Conservation (phyloP, 75 land plant species). For the Pinus taeda region DNA sequence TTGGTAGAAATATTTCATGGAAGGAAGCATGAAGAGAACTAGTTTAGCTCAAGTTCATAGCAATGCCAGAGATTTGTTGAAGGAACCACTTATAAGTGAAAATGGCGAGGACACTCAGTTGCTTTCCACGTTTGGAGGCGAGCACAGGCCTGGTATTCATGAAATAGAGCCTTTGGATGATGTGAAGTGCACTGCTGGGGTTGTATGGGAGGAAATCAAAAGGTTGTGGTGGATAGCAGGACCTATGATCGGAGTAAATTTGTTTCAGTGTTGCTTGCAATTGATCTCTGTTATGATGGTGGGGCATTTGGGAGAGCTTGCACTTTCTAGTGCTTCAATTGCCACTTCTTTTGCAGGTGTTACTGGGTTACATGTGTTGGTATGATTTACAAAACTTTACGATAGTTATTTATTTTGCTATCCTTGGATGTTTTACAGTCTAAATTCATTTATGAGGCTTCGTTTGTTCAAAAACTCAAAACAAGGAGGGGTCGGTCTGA, state of each 20-base stretch:
- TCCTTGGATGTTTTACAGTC: too few relatives aligned
- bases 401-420: constrained; percentile 6
- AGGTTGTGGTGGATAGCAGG: constrained; percentile 42
- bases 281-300: constrained; percentile 72
- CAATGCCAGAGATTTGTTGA: background rate
- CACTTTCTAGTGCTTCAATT: constrained; percentile 68
- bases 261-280: constrained; percentile 47
- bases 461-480: too few relatives aligned
- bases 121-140: background rate
- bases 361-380: constrained; percentile 74
- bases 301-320: constrained; percentile 71
- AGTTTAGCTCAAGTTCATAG: background rate
- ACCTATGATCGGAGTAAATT: constrained; percentile 62
- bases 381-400: constrained; percentile 14
- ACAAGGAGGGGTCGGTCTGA: too few relatives aligned
- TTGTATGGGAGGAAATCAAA: constrained; percentile 34
- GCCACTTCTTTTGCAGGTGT: constrained; percentile 63
- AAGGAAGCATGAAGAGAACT: background rate
- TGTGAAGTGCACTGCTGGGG: too few relatives aligned
- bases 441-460: too few relatives aligned
- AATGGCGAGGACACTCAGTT: too few relatives aligned
- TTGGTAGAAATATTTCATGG: too few relatives aligned
- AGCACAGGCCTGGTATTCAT: background rate
- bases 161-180: background rate
- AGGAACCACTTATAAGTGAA: background rate